Conservation (phyloP, 345 rosid species). For the rapeseed (Brassica napus) region DNA sequence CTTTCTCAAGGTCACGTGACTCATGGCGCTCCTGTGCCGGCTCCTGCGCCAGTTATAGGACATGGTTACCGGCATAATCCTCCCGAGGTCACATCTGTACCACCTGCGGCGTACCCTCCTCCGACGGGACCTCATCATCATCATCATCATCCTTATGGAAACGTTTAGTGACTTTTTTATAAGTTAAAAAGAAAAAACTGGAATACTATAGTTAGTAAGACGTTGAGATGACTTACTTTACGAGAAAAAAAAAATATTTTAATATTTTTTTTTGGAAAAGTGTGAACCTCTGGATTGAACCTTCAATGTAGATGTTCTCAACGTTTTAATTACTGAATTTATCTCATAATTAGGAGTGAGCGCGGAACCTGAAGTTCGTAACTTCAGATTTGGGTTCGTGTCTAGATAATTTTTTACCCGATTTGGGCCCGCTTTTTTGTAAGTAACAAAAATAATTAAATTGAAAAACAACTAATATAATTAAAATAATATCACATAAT, state of each 20-base stretch:
- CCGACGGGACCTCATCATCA: slow-evolving; percentile 16
- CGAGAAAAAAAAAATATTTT: too few species aligned
- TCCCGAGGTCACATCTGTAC: neutral
- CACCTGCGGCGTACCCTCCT: neutral
- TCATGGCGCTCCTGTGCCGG: neutral
- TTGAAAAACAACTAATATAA: neutral
- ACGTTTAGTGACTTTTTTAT: neutral
- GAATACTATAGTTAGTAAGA: neutral
- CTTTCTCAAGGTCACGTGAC: slow-evolving; percentile 24
- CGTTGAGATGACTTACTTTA: neutral
- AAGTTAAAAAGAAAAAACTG: neutral
- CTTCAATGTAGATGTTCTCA: neutral
- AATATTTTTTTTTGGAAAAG: too few species aligned
- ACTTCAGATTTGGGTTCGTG: neutral
- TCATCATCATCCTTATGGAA: slow-evolving; percentile 10
- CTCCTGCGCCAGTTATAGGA: slow-evolving; percentile 23
- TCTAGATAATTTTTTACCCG: neutral
- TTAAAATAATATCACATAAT: neutral
- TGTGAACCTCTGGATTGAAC: too few species aligned
- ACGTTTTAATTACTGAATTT: neutral
- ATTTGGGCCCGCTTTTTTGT: neutral
- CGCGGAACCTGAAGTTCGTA: neutral
- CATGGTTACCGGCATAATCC: slow-evolving; percentile 19
- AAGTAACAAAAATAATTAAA: neutral
- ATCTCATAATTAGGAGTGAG: neutral